Evolutionary conservation across 2,329 filamentous ascomycete species (phyloP).

Genomic region (Sarocladiaceae sp.): DNA sequence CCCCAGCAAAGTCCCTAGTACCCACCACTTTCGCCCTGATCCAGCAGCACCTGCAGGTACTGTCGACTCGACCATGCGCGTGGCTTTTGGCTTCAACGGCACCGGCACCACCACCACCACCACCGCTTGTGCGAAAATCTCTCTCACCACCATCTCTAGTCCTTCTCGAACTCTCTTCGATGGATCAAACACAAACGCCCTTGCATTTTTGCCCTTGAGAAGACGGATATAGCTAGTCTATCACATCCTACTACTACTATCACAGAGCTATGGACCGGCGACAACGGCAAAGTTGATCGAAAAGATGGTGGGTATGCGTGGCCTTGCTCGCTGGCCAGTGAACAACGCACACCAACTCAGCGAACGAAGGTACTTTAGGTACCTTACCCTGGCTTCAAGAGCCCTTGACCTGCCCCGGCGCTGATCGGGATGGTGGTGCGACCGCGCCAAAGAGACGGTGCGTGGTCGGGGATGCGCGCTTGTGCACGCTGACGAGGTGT

Average conservation of each 20-base stretch:
- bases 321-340: background rate
- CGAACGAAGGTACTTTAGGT: no score
- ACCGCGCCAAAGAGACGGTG: no score
- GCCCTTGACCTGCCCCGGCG: no score
- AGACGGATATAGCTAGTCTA: no score
- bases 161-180: background rate
- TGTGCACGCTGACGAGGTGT: no score
- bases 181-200: background rate
- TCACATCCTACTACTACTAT: no score
- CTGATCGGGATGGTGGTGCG: no score
- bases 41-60: no score
- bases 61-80: background rate
- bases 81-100: slow-evolving; percentile 7
- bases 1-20: background rate
- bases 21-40: background rate
- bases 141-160: background rate
- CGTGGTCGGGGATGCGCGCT: no score
- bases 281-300: background rate
- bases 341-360: no score
- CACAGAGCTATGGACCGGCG: no score
- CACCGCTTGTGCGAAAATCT: background rate
- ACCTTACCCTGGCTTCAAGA: no score
- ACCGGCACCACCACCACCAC: background rate
- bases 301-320: slow-evolving; percentile 1
- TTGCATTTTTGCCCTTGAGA: background rate